Evolutionary conservation across 176 grass and related monocot genomes (phyloP).

Genomic region (Otatea glauca): DNA sequence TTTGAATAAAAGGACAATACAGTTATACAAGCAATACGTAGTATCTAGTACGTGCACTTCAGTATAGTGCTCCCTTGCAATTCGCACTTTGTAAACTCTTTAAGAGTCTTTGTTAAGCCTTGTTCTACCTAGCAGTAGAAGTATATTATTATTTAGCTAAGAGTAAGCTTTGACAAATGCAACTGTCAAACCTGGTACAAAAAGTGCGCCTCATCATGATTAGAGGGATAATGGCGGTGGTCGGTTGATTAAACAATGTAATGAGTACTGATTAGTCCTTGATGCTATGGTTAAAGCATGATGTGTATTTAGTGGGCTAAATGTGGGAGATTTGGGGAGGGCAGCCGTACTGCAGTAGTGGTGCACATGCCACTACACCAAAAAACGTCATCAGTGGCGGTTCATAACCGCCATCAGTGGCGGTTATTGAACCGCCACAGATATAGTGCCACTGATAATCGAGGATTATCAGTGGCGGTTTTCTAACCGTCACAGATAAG

Average conservation of each 20-base stretch:
- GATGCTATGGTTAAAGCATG: constrained; percentile 32
- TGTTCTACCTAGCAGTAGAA: not conserved
- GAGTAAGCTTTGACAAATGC: not conserved
- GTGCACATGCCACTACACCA: no score
- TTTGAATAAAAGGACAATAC: not conserved
- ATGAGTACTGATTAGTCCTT: constrained; percentile 34
- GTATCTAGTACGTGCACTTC: not conserved
- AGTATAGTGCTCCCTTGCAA: not conserved
- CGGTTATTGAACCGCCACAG: no score
- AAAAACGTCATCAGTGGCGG: no score
- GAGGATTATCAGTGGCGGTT: no score
- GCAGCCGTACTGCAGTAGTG: not conserved
- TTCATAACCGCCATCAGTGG: no score
- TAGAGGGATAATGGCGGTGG: constrained; percentile 35
- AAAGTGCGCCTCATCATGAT: constrained; percentile 33
- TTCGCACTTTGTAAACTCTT: not conserved
- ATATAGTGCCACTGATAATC: no score
- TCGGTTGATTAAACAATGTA: constrained; percentile 17
- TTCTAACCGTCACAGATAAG: no score
- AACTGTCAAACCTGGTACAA: constrained; percentile 37
- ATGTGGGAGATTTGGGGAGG: not conserved
- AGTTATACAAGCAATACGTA: not conserved
- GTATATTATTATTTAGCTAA: constrained; percentile 16
- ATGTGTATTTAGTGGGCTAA: not conserved
- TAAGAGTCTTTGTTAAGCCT: constrained; percentile 4